Evolutionary conservation across 345 rosid species (phyloP).

Genomic region (Geranium brycei): DNA sequence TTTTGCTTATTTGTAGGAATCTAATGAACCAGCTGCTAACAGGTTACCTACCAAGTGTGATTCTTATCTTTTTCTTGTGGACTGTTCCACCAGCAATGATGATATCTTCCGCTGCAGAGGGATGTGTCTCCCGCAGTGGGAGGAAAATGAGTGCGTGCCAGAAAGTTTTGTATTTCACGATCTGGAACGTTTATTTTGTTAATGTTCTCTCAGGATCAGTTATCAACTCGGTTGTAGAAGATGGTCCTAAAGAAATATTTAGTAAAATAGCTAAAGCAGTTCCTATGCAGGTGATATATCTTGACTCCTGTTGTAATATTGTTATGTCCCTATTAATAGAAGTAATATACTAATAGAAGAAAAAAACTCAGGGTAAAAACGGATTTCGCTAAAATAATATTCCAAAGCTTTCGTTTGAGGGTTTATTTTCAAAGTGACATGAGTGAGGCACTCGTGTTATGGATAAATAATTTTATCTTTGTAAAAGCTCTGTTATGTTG

Average conservation of each 20-base stretch:
- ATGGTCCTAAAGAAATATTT: slow-evolving; percentile 48
- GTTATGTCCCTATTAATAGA: background rate
- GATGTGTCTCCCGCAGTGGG: slow-evolving; percentile 53
- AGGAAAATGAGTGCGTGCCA: slow-evolving; percentile 78
- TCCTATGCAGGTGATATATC: slow-evolving; percentile 52
- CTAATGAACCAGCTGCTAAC: slow-evolving; percentile 47
- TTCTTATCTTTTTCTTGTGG: slow-evolving; percentile 49
- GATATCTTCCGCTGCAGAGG: slow-evolving; percentile 70
- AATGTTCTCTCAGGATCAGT: slow-evolving; percentile 74
- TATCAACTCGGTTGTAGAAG: slow-evolving; percentile 33
- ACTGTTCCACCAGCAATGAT: slow-evolving; percentile 86
- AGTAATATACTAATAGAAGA: no score
- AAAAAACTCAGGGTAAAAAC: background rate
- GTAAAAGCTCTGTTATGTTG: background rate
- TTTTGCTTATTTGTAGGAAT: slow-evolving; percentile 9
- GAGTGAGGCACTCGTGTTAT: no score
- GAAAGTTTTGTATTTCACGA: slow-evolving; percentile 70
- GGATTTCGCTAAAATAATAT: background rate
- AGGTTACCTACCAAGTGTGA: slow-evolving; percentile 94
- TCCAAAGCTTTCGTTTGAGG: background rate
- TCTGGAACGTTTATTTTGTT: slow-evolving; percentile 90
- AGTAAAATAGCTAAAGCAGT: slow-evolving; percentile 55
- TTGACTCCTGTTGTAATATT: background rate
- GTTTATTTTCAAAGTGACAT: no score
- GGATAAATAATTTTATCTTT: no score